A percentile compares a stretch with the other conserved stretches of the same genome.
These are phyloP conservation scores for Fusarium clavum DNA, from an alignment of 2,329 filamentous ascomycete species.

Conservation along the genomic window DNA sequence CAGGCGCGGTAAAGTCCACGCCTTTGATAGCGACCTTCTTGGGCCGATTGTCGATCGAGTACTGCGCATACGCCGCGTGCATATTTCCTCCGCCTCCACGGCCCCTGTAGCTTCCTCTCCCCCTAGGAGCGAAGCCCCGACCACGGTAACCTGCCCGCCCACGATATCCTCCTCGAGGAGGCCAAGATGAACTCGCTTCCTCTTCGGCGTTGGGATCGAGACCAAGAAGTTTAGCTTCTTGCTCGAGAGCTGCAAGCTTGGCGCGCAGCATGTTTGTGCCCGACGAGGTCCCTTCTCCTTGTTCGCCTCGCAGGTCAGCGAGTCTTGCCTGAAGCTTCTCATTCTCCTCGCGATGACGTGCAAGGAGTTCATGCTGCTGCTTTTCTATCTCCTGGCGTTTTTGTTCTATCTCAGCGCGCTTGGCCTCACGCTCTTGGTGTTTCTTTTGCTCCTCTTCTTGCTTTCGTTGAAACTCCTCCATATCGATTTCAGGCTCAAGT, in stretches of 20 bases:
- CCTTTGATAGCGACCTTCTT: slow-evolving; percentile 74
- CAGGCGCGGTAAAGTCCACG: slow-evolving; percentile 70
- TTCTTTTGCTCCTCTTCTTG: slow-evolving; percentile 79
- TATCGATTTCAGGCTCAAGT: slow-evolving; percentile 69
- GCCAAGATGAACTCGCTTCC: slow-evolving; percentile 50
- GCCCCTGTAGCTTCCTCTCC: slow-evolving; percentile 56
- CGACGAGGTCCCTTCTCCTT: slow-evolving; percentile 49
- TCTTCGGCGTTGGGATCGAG: slow-evolving; percentile 68
- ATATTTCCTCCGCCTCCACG: slow-evolving; percentile 58
- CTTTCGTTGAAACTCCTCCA: slow-evolving; percentile 74
- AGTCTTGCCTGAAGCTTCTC: slow-evolving; percentile 71
- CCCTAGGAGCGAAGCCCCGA: slow-evolving; percentile 49
- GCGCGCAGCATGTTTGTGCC: slow-evolving; percentile 75
- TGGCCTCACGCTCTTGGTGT: slow-evolving; percentile 73
- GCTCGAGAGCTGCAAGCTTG: slow-evolving; percentile 78
- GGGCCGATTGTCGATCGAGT: slow-evolving; percentile 81
- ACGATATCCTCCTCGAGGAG: slow-evolving; percentile 48
- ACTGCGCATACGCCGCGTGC: slow-evolving; percentile 68
- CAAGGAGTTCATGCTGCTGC: slow-evolving; percentile 70
- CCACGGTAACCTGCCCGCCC: slow-evolving; percentile 47
- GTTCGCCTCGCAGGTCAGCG: slow-evolving; percentile 49
- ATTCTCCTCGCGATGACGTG: slow-evolving; percentile 73
- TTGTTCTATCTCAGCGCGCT: slow-evolving; percentile 71
- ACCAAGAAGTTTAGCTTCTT: slow-evolving; percentile 76
- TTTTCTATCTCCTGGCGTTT: slow-evolving; percentile 73